Percentiles rank a stretch among this genome's conserved stretches.
Conservation (phyloP, 208 protist species). For the Willaertia magna region DNA sequence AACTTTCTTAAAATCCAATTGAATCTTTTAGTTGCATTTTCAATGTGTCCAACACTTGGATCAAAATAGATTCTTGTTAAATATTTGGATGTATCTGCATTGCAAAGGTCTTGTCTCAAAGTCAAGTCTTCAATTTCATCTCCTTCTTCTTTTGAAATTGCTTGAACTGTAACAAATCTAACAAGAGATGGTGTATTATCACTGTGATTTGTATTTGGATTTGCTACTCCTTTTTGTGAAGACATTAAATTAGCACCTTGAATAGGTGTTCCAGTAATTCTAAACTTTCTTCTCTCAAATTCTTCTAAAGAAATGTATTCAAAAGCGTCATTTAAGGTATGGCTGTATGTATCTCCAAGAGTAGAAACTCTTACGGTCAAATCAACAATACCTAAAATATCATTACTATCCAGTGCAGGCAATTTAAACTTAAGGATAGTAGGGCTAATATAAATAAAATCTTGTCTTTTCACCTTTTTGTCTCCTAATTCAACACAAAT, state of each 20-base stretch:
- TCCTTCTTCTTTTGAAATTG: background rate
- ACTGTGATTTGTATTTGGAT: background rate
- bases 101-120: background rate
- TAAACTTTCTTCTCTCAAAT: background rate
- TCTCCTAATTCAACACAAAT: background rate
- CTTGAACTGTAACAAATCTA: background rate
- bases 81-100: background rate
- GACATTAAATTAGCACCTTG: no score
- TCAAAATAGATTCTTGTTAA: background rate
- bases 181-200: background rate
- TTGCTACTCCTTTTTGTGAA: no score
- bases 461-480: background rate
- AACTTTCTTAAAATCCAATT: background rate
- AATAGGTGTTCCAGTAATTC: background rate
- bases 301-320: background rate
- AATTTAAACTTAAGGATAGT: background rate
- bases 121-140: background rate
- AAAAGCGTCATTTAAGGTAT: background rate
- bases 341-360: background rate
- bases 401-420: background rate
- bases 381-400: background rate
- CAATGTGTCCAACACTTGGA: background rate
- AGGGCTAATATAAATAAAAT: background rate
- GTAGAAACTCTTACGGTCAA: no score
- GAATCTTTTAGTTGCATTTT: background rate